Evolutionary conservation across 495 filamentous ascomycete genomes (phyloP).

Genomic region (Letharia lupina): DNA sequence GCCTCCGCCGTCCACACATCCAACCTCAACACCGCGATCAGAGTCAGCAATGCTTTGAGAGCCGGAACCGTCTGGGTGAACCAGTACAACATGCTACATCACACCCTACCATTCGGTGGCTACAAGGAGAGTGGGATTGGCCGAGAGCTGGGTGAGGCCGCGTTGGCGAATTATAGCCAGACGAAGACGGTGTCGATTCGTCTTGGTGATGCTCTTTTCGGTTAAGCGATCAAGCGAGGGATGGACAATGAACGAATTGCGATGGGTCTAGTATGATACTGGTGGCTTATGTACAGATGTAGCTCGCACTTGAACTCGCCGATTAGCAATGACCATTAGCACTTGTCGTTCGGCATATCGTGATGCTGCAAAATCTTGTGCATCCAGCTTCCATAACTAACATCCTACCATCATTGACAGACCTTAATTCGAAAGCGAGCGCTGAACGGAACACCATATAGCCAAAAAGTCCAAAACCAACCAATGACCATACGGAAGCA

Average conservation of each 20-base stretch:
- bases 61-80: slow-evolving; percentile 98
- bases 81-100: slow-evolving; percentile 78
- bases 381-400: too few relatives aligned
- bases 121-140: slow-evolving; percentile 92
- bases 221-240: slow-evolving; percentile 25
- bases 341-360: too few relatives aligned
- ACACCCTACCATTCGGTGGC: slow-evolving; percentile 80
- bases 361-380: too few relatives aligned
- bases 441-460: too few relatives aligned
- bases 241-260: not conserved
- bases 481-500: too few relatives aligned
- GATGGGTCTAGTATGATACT: not conserved
- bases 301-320: not conserved
- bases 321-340: too few relatives aligned
- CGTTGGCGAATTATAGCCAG: slow-evolving; percentile 88
- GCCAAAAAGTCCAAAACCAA: too few relatives aligned
- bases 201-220: slow-evolving; percentile 56
- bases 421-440: too few relatives aligned
- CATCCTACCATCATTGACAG: too few relatives aligned
- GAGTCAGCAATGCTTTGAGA: slow-evolving; percentile 69
- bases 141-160: slow-evolving; percentile 89
- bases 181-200: slow-evolving; percentile 59
- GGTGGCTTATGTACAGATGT: not conserved
- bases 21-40: slow-evolving; percentile 86
- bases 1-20: slow-evolving; percentile 89